Conservation (phyloP, 2,329 filamentous ascomycete genomes). For the Beauveria sp. region DNA sequence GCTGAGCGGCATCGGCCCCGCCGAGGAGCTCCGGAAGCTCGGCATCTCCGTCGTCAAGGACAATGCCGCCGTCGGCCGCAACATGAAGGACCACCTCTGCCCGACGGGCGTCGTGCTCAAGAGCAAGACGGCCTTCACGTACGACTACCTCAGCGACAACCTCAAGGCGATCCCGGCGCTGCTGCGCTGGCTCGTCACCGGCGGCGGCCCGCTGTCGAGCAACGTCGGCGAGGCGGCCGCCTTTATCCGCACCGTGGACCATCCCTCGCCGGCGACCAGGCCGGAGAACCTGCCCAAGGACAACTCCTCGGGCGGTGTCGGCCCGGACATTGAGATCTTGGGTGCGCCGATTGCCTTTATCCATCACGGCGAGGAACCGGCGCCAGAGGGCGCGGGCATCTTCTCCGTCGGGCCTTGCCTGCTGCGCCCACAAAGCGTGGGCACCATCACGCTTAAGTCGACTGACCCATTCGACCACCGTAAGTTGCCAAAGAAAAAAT, state of each 20-base stretch:
- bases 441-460: slow-evolving; percentile 14
- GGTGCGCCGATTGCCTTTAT: slow-evolving; percentile 14
- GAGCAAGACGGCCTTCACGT: slow-evolving; percentile 11
- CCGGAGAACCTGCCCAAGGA: slow-evolving; percentile 12
- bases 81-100: slow-evolving; percentile 27
- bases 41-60: slow-evolving; percentile 45
- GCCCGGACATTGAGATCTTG: slow-evolving; percentile 15
- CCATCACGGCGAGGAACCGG: slow-evolving; percentile 15
- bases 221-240: slow-evolving; percentile 15
- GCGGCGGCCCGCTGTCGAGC: slow-evolving; percentile 15
- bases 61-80: slow-evolving; percentile 54
- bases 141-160: slow-evolving; percentile 14
- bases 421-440: slow-evolving; percentile 15
- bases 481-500: slow-evolving; percentile 10
- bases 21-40: slow-evolving; percentile 28
- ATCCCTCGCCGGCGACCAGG: slow-evolving; percentile 2
- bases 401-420: slow-evolving; percentile 12
- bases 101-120: slow-evolving; percentile 13
- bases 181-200: slow-evolving; percentile 14
- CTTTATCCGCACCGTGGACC: slow-evolving; percentile 14
- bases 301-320: slow-evolving; percentile 13
- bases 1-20: slow-evolving; percentile 35
- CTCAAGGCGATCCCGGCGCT: slow-evolving; percentile 14
- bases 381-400: slow-evolving; percentile 2
- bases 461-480: slow-evolving; percentile 16